phyloP scores from a whole-genome alignment of 306 rosid species.

The Quercus cerris region DNA sequence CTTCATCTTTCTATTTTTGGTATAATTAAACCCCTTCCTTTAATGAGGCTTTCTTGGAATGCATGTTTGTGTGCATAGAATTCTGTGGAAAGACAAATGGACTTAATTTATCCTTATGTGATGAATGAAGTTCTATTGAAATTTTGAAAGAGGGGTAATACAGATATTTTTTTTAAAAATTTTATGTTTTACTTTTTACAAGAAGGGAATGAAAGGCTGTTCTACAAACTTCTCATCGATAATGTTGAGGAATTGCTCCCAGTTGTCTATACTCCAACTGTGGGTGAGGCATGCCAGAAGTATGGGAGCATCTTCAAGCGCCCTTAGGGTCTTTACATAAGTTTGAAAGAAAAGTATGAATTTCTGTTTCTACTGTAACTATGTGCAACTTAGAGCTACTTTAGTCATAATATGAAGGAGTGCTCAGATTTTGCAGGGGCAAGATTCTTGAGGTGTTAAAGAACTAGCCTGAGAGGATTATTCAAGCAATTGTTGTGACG shows the following conservation, averaged over 20 bases:
- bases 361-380: not conserved
- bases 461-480: constrained; percentile 77
- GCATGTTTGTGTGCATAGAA: no score
- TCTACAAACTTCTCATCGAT: constrained; percentile 80
- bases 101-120: not conserved
- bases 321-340: constrained; percentile 85
- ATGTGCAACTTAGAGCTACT: no score
- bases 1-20: no score
- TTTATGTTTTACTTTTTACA: constrained; percentile 17
- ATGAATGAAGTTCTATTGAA: not conserved
- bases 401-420: constrained; percentile 2
- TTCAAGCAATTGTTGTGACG: constrained; percentile 90
- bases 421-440: constrained; percentile 56
- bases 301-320: constrained; percentile 84
- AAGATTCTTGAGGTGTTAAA: constrained; percentile 88
- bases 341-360: constrained; percentile 85
- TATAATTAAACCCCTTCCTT: no score
- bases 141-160: not conserved
- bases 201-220: constrained; percentile 91
- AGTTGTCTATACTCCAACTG: constrained; percentile 86
- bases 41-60: no score
- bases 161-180: no score
- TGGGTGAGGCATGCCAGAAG: constrained; percentile 95
- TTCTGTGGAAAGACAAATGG: no score
- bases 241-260: constrained; percentile 91